These are phyloP conservation scores for Rhododendron griersonianum DNA, from an alignment of 148 eudicot genomes.

Conservation along the genomic window DNA sequence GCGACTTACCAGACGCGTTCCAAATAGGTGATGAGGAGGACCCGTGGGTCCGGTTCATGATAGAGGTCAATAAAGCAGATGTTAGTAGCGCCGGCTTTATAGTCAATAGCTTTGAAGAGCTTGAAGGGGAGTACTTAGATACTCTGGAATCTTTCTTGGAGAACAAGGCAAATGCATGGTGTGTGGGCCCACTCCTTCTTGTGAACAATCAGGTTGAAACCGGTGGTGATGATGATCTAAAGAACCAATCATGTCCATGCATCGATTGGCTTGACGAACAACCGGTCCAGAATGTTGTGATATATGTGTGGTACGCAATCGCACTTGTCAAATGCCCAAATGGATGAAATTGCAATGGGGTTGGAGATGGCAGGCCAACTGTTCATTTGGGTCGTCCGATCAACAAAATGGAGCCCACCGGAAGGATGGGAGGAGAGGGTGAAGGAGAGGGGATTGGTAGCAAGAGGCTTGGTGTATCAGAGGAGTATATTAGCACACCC, in stretches of 20 bases:
- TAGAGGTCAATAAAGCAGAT: not conserved
- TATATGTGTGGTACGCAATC: not conserved
- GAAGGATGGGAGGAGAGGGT: not conserved
- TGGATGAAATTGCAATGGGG: conserved; percentile 3
- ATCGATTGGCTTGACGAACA: not conserved
- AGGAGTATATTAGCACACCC: conserved; percentile 3
- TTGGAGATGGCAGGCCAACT: not conserved
- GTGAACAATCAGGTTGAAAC: not conserved
- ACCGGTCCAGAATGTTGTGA: not conserved
- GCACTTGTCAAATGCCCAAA: not conserved
- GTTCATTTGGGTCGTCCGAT: not conserved
- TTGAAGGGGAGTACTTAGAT: not conserved
- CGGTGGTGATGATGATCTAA: not conserved
- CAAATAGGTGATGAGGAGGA: not conserved
- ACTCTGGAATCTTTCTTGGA: not conserved
- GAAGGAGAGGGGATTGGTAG: not conserved
- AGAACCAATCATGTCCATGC: not conserved
- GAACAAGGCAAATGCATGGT: not conserved
- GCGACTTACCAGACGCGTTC: not conserved
- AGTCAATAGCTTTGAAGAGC: conserved; percentile 5
- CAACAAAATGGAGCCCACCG: not conserved
- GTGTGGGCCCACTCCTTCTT: not conserved
- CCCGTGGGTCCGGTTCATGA: not conserved
- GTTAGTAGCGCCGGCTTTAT: not conserved
- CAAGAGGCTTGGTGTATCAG: not conserved